A percentile compares a stretch with the other conserved stretches of the same genome.
Evolutionary conservation across 2,329 filamentous ascomycete species (phyloP).

Genomic region (Chaetomiaceae sp.): DNA sequence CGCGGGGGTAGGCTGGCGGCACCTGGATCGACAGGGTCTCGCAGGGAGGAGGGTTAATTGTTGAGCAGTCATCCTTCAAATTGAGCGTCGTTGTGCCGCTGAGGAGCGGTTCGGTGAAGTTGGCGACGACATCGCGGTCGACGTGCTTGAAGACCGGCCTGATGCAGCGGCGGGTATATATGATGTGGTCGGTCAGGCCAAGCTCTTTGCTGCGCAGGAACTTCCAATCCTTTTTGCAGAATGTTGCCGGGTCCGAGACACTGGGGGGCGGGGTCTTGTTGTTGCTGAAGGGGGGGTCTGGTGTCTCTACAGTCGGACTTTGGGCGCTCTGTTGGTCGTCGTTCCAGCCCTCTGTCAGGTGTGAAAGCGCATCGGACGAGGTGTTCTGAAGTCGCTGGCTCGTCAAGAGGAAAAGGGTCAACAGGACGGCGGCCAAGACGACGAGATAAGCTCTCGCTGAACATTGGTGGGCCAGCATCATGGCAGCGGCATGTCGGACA

Average conservation of each 20-base stretch:
- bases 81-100: slow-evolving; percentile 30
- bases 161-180: slow-evolving; percentile 43
- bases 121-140: slow-evolving; percentile 36
- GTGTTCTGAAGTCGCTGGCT: slow-evolving; percentile 17
- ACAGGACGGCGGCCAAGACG: slow-evolving; percentile 16
- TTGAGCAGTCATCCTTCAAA: slow-evolving; percentile 28
- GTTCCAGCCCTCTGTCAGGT: not conserved
- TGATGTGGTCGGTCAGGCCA: slow-evolving; percentile 37
- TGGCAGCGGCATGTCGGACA: slow-evolving; percentile 1
- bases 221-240: slow-evolving; percentile 13
- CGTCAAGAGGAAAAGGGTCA: slow-evolving; percentile 20
- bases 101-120: slow-evolving; percentile 36
- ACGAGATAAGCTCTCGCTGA: slow-evolving; percentile 18
- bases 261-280: not conserved
- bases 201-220: slow-evolving; percentile 27
- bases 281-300: not conserved
- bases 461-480: slow-evolving; percentile 18
- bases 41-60: slow-evolving; percentile 30
- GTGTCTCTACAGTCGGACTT: not conserved
- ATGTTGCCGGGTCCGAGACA: not conserved
- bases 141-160: slow-evolving; percentile 33
- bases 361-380: not conserved
- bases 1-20: slow-evolving; percentile 38
- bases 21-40: slow-evolving; percentile 45
- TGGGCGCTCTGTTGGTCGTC: not conserved